Percentiles rank a stretch among this genome's conserved stretches.
Conservation (phyloP, 78 protist species). For the Dictyostelium brefeldianum region DNA sequence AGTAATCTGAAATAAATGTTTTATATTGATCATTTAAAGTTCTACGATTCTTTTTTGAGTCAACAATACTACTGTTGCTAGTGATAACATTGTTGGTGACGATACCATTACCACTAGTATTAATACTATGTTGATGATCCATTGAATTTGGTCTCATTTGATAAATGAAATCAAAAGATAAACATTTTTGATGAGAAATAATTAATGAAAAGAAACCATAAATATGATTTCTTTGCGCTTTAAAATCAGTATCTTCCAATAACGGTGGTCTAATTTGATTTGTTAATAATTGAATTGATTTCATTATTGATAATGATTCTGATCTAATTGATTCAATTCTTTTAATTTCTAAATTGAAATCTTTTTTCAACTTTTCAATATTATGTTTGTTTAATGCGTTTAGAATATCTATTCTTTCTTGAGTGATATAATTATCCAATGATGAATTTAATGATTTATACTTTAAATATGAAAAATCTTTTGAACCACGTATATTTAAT, state of each 20-base stretch:
- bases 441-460: neutral
- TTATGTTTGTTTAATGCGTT: neutral
- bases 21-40: constrained; percentile 18
- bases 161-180: constrained; percentile 36
- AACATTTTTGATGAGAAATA: constrained; percentile 14
- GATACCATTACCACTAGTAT: neutral
- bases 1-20: neutral
- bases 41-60: constrained; percentile 21
- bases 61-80: neutral
- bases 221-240: neutral
- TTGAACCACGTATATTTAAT: neutral
- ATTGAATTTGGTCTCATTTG: neutral
- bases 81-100: no score
- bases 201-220: neutral
- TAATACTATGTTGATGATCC: neutral
- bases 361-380: neutral
- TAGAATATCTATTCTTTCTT: neutral
- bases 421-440: neutral
- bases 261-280: neutral
- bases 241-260: neutral
- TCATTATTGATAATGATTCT: neutral
- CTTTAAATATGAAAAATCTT: neutral
- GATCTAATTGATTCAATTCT: neutral
- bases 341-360: neutral
- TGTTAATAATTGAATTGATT: neutral